A percentile compares a stretch with the other conserved stretches of the same genome.
These are phyloP conservation scores for Dendrobium officinale DNA, from an alignment of 106 monocot genomes.

Conservation along the genomic window DNA sequence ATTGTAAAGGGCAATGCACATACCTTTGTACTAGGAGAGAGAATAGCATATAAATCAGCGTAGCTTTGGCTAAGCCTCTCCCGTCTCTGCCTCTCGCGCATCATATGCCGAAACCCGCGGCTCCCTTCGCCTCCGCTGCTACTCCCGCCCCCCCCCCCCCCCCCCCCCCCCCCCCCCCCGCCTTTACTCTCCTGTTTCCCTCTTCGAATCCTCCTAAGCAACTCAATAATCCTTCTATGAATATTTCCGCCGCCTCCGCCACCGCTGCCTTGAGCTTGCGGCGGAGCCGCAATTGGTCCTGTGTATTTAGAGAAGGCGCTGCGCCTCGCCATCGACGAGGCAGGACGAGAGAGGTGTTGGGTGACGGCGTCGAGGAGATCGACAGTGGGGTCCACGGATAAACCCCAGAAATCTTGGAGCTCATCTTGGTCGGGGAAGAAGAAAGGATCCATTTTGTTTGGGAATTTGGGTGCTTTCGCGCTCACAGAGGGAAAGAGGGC, in stretches of 20 bases:
- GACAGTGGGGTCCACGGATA: constrained; percentile 1
- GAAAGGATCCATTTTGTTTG: neutral
- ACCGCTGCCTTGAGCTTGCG: neutral
- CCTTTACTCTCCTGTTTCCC: neutral
- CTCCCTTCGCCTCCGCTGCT: constrained; percentile 4
- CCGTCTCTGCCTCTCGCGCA: constrained; percentile 60
- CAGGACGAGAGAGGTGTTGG: neutral
- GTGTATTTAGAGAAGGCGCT: constrained; percentile 10
- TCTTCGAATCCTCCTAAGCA: constrained; percentile 1
- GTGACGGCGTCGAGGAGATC: neutral
- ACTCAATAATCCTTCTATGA: constrained; percentile 12
- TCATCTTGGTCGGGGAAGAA: neutral
- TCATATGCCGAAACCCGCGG: constrained; percentile 64
- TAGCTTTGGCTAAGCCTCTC: constrained; percentile 77
- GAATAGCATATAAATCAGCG: constrained; percentile 45
- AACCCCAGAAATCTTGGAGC: constrained; percentile 4
- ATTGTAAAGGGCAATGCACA: no score
- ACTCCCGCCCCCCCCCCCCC: constrained; percentile 9
- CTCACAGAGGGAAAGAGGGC: neutral
- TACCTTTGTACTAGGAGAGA: constrained; percentile 36
- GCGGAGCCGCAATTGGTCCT: neutral
- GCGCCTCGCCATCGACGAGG: neutral
- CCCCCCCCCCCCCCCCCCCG: constrained; percentile 9
- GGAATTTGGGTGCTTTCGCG: neutral
- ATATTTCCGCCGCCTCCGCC: constrained; percentile 1